A percentile compares a stretch with the other conserved stretches of the same genome.
Conservation (phyloP, 495 filamentous ascomycete species). For the Massariosphaeria phaeospora region DNA sequence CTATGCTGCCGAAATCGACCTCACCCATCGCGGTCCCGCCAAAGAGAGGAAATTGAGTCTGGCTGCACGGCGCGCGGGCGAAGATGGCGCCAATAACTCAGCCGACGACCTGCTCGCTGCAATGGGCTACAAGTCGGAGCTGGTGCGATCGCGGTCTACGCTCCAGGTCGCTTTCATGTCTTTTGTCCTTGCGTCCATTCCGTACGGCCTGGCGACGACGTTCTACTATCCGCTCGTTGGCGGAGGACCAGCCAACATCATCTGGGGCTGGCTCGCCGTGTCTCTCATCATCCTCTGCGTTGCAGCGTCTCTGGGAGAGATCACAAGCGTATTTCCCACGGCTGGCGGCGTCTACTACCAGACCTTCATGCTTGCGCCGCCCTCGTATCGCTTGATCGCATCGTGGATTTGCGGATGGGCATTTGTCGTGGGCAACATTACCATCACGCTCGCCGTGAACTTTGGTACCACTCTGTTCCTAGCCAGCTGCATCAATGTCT, state of each 20-base stretch:
- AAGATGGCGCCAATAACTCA: conserved; percentile 14
- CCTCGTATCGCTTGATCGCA: conserved; percentile 38
- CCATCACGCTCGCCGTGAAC: conserved; percentile 63
- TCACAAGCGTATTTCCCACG: conserved; percentile 54
- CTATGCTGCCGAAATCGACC: conserved; percentile 13
- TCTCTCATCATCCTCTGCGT: conserved; percentile 52
- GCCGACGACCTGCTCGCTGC: conserved; percentile 49
- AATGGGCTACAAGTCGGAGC: conserved; percentile 51
- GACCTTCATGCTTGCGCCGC: conserved; percentile 51
- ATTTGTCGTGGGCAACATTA: conserved; percentile 65
- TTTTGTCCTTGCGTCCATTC: conserved; percentile 44
- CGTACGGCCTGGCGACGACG: conserved; percentile 35
- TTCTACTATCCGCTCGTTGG: conserved; percentile 33
- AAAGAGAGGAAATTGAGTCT: conserved; percentile 24
- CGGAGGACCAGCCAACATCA: conserved; percentile 53
- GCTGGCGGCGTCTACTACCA: conserved; percentile 55
- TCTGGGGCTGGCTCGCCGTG: conserved; percentile 58
- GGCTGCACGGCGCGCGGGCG: neutral
- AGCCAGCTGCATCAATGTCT: conserved; percentile 52
- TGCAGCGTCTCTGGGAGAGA: conserved; percentile 54
- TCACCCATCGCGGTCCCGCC: conserved; percentile 4
- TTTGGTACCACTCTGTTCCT: conserved; percentile 59
- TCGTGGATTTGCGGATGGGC: conserved; percentile 66
- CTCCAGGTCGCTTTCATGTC: conserved; percentile 56
- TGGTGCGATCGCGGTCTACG: conserved; percentile 50